phyloP scores from a whole-genome alignment of 225 moss, liverwort and hornwort species.

The Neckera pumila region DNA sequence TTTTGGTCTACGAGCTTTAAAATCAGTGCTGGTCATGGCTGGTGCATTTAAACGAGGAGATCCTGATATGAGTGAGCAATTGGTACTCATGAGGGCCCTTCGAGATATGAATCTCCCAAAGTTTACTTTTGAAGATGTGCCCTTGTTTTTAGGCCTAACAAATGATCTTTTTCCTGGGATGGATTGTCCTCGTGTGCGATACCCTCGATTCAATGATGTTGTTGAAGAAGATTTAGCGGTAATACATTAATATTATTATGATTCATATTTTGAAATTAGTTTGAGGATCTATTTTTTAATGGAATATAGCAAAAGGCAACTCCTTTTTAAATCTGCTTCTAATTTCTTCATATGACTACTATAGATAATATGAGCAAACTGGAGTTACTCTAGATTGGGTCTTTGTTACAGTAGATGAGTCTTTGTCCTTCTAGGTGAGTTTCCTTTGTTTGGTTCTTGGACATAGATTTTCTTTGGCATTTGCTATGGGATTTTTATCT shows the following conservation, averaged over 20 bases:
- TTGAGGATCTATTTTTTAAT: not conserved
- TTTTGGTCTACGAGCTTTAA: conserved; percentile 67
- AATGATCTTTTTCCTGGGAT: conserved; percentile 66
- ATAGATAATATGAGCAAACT: accelerated
- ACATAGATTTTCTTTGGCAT: not conserved
- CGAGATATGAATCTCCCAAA: conserved; percentile 78
- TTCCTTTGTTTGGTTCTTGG: not conserved
- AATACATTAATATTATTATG: not conserved
- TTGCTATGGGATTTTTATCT: too few species aligned
- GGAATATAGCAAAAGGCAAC: not conserved
- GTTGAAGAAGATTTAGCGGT: conserved; percentile 63
- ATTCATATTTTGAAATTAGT: too few species aligned
- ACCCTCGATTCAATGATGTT: conserved; percentile 68
- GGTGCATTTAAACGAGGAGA: conserved; percentile 71
- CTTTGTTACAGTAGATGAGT: too few species aligned
- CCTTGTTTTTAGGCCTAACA: conserved; percentile 70
- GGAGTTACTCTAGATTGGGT: too few species aligned
- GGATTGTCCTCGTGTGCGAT: conserved; percentile 79
- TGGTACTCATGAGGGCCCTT: conserved; percentile 66
- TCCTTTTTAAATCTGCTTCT: not conserved
- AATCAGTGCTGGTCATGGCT: conserved; percentile 77
- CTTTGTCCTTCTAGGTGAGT: not conserved
- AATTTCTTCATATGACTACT: not conserved
- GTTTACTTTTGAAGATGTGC: conserved; percentile 75
- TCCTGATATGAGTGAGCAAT: conserved; percentile 61